phyloP scores from a whole-genome alignment of 495 filamentous ascomycete genomes.

The Paragyromitra xinjiangensis region DNA sequence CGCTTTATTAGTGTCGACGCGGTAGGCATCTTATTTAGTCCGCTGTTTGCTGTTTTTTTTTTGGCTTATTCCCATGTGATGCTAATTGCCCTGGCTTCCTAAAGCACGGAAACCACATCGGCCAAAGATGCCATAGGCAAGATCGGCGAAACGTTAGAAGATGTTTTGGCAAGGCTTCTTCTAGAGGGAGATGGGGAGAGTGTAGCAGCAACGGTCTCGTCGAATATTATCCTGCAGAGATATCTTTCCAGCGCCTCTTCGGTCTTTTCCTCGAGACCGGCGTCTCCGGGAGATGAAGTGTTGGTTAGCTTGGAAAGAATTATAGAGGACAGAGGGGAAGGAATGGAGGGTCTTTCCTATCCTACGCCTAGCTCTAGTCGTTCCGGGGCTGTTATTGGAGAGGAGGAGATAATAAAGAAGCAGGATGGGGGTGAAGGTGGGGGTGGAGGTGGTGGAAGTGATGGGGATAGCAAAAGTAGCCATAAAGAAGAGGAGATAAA shows the following conservation, averaged over 20 bases:
- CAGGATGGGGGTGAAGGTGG: not conserved
- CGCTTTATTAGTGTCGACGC: conserved; percentile 6
- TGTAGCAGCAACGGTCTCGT: not conserved
- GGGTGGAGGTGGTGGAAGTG: not conserved
- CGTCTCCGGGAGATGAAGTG: not conserved
- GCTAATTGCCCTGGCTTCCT: not conserved
- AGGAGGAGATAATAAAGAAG: not conserved
- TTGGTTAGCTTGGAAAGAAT: not conserved
- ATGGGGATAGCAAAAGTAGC: too few relatives aligned
- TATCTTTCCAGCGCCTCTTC: conserved; percentile 11
- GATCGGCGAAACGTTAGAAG: not conserved
- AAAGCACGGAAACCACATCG: not conserved
- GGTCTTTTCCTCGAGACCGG: conserved; percentile 4
- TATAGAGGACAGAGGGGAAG: not conserved
- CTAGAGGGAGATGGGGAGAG: not conserved
- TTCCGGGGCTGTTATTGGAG: not conserved
- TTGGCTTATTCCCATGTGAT: not conserved
- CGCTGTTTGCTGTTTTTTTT: not conserved
- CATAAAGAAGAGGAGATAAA: too few relatives aligned
- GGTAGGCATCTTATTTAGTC: not conserved
- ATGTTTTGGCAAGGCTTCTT: not conserved
- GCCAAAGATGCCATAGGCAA: not conserved
- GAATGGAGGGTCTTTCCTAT: not conserved
- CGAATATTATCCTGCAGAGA: not conserved
- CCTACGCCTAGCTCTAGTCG: not conserved